Evolutionary conservation across 192 early-diverging fungal species (phyloP).

Genomic region (Coemansia sp.): DNA sequence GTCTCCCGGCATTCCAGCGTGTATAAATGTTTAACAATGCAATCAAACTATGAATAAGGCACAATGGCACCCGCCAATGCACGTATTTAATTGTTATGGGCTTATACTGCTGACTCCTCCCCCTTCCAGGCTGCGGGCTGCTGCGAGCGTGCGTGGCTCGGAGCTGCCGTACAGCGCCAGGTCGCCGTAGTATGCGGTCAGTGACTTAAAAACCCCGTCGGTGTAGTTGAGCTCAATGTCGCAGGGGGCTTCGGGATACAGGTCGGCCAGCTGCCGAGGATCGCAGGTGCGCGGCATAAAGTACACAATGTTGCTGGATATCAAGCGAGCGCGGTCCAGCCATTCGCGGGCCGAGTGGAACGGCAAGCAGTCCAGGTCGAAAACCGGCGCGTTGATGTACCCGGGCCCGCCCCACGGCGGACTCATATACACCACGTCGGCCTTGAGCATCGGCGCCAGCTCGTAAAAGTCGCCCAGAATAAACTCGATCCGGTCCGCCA

Average conservation of each 20-base stretch:
- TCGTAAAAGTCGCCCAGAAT: conserved; percentile 85
- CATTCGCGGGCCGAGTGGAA: conserved; percentile 55
- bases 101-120: too few relatives aligned
- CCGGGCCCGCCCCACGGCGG: conserved; percentile 94
- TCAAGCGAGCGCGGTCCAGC: conserved; percentile 58
- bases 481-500: conserved; percentile 89
- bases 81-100: too few relatives aligned
- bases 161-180: conserved; percentile 47
- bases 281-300: conserved; percentile 85
- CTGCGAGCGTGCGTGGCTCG: conserved; percentile 9
- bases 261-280: conserved; percentile 59
- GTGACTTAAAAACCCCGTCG: conserved; percentile 63
- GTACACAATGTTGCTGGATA: conserved; percentile 76
- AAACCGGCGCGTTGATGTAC: conserved; percentile 58
- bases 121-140: too few relatives aligned
- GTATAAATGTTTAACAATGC: too few relatives aligned
- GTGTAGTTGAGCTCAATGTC: conserved; percentile 82
- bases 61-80: too few relatives aligned
- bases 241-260: conserved; percentile 60
- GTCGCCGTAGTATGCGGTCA: conserved; percentile 78
- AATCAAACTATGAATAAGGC: too few relatives aligned
- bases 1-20: not conserved
- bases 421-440: conserved; percentile 89
- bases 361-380: conserved; percentile 44
- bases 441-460: conserved; percentile 67